phyloP scores from a whole-genome alignment of 2,329 filamentous ascomycete species.

The Exophiala dermatitidis region DNA sequence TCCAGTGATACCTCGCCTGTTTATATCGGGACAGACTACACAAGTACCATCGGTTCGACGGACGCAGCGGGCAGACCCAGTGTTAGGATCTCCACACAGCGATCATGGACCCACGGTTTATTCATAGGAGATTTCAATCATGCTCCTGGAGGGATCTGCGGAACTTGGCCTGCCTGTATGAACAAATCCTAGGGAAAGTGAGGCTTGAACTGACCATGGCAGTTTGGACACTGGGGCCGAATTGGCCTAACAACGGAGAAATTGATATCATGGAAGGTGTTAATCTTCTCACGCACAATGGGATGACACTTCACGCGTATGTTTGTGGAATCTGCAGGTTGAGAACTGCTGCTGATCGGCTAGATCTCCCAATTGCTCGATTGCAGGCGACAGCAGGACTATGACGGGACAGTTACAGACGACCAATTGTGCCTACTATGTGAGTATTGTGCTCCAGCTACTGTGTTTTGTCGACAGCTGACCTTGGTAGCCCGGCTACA shows the following conservation, averaged over 20 bases:
- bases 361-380: slow-evolving; percentile 23
- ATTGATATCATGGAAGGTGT: slow-evolving; percentile 68
- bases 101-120: slow-evolving; percentile 31
- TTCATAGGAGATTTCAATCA: slow-evolving; percentile 34
- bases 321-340: not conserved
- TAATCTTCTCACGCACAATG: slow-evolving; percentile 49
- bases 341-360: not conserved
- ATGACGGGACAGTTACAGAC: slow-evolving; percentile 39
- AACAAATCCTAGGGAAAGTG: not conserved
- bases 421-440: slow-evolving; percentile 47
- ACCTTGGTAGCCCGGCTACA: slow-evolving; percentile 28
- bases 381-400: slow-evolving; percentile 27
- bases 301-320: slow-evolving; percentile 56
- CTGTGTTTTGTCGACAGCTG: not conserved
- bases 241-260: slow-evolving; percentile 59
- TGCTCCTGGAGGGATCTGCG: slow-evolving; percentile 33
- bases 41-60: slow-evolving; percentile 14
- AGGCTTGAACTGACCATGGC: not conserved
- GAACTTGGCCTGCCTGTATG: slow-evolving; percentile 34
- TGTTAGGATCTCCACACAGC: slow-evolving; percentile 30
- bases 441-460: slow-evolving; percentile 10
- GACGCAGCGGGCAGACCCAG: slow-evolving; percentile 28
- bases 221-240: slow-evolving; percentile 45
- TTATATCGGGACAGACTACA: slow-evolving; percentile 33
- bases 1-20: slow-evolving; percentile 24